Evolutionary conservation across 2,329 filamentous ascomycete genomes (phyloP).

Genomic region (Nemania bipapillata): DNA sequence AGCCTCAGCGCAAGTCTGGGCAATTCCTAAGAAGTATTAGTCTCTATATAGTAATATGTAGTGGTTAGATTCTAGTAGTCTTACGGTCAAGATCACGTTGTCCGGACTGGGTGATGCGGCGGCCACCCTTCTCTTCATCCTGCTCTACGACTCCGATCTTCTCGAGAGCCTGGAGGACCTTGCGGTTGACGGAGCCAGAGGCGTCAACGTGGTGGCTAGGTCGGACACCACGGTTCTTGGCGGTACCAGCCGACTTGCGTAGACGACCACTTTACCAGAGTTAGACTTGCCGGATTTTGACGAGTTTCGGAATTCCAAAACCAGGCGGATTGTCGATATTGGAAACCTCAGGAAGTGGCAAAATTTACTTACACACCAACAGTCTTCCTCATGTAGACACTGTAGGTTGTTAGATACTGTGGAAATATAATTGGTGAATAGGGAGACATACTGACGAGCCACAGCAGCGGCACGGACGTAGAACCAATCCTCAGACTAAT

Average conservation of each 20-base stretch:
- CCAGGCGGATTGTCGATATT: constrained; percentile 68
- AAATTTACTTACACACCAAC: constrained; percentile 75
- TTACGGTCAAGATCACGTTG: constrained; percentile 97
- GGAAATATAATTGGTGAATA: not conserved
- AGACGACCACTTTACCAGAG: constrained; percentile 73
- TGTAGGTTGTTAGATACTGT: constrained; percentile 62
- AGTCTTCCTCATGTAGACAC: constrained; percentile 99
- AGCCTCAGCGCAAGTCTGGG: constrained; percentile 80
- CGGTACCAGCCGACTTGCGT: constrained; percentile 92
- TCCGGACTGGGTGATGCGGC: constrained; percentile 93
- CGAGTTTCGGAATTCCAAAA: not conserved
- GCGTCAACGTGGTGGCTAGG: constrained; percentile 96
- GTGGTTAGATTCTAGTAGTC: constrained; percentile 40
- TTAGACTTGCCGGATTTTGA: constrained; percentile 74
- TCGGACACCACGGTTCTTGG: constrained; percentile 94
- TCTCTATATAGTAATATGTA: constrained; percentile 10
- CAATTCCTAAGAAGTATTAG: constrained; percentile 66
- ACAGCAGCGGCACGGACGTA: constrained; percentile 90
- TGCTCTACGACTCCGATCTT: constrained; percentile 98
- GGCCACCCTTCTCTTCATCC: constrained; percentile 98
- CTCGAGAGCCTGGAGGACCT: constrained; percentile 96
- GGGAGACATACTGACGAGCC: constrained; percentile 59
- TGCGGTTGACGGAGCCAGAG: constrained; percentile 94
- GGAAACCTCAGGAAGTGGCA: not conserved
- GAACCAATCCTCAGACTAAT: constrained; percentile 96